Evolutionary conservation across 2,329 filamentous ascomycete species (phyloP), one percentile per base, ranked within the genome.

Genomic region (Cladobotryum mycophilum): DNA sequence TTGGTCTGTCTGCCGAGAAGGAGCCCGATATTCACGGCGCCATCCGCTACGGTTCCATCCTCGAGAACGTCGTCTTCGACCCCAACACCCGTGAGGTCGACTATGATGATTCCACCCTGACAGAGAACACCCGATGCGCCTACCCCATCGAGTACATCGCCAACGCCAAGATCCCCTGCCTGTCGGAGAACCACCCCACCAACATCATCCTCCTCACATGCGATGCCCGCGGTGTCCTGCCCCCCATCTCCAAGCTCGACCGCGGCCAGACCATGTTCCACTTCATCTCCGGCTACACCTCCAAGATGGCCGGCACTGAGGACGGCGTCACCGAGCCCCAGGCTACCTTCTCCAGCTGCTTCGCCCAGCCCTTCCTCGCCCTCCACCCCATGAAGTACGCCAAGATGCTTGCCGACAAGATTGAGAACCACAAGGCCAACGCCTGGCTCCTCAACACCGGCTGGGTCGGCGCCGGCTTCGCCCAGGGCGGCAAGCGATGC

Each of bases 281-380:
- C 81, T 99, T 99, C 84, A 99, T 99, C 75, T 95, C 89, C 15
- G 93, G 93, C 63, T 99, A 99, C 81, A 99, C 93, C 58, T 97
- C 92, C 68, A 99, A 99, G 85, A 99, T 99, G 93, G 93, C 93
- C 58, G 93, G 93, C 66, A 99, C 93, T 34, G 93, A 99, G 76
- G 89, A 96, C 59, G 93, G 93, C 66, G 84, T 99, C 58, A 95
- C 88, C 9, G 93, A 99, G 76, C 93, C 93, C 58, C 89, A 97
- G 75, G 93, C 93, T 20, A 99, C 93, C 65, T 99, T 99, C 84
- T 97, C 91, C 22, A 95, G 91, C 48, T 99, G 93, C 84, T 99
- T 99, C 75, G 93, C 93, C 51, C 93, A 99, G 76, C 93, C 93
- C 56, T 99, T 99, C 89, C 79, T 99, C 64, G 93, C 93, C 40